Evolutionary conservation across 495 filamentous ascomycete genomes (phyloP), one percentile per base, ranked within the genome.

Genomic region (Pyrenula massariospora): DNA sequence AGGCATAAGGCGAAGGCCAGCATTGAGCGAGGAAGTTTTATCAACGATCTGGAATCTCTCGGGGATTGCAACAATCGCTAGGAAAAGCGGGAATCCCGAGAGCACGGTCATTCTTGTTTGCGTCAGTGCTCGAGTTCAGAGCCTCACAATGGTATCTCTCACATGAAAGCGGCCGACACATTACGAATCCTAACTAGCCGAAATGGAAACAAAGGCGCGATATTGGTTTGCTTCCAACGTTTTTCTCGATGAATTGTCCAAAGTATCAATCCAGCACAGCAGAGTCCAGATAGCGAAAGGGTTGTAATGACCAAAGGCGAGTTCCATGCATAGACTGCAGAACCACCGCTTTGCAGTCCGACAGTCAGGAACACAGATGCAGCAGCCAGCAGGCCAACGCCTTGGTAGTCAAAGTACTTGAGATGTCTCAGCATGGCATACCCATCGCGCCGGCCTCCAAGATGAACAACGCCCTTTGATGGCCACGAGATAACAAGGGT

Each of bases 191-290:
- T 42, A 15, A 42, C 8, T 8, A 42, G 31, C 31, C 31, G 31
- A 42, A 42, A 42, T 5, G 31, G 31, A 42, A 42, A 42, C 15
- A 42, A 15, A 8, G 31, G 31, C 31, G 31, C 8, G 15, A 42
- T 42, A 8, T 42, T 5, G 5, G 31, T 42, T 42, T 42, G 31
- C 59, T 42, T 56, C 66, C 69, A 21, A 25, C 58, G 12, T 61
- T 60, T 58, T 68, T 71, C 25, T 61, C 58, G 12, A 70, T 57
- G 15, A 42, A 42, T 42, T 42, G 31, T 42, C 31, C 31, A 42
- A 15, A 42, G 31, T 15, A 42, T 15, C 31, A 42, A 42, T 8
- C 8, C 31, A 8, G 15, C 15, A 15, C 31, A 42, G 31, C 31
- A 42, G 31, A 15, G 8, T 8, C 31, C 15, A 15, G 31, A 5